Percentiles rank a stretch among this genome's conserved stretches.
Conservation (phyloP, 225 moss, liverwort and hornwort genomes). For the Climacium dendroides region DNA sequence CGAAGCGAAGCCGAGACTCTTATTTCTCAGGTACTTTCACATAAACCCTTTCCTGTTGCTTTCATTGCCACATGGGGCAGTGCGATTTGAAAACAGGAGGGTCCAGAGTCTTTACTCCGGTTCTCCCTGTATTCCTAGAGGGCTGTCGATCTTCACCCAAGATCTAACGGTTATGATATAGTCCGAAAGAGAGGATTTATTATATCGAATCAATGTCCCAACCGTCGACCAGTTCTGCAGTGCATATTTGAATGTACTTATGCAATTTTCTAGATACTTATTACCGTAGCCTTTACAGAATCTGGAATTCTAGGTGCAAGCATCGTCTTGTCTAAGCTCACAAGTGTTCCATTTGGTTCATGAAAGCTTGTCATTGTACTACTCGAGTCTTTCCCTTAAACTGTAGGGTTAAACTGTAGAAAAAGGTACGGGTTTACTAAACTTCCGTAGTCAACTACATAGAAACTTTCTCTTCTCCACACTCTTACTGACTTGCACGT, state of each 20-base stretch:
- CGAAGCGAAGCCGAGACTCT: slow-evolving; percentile 87
- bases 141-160: background rate
- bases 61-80: background rate
- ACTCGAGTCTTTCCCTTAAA: background rate
- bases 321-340: background rate
- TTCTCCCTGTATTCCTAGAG: background rate
- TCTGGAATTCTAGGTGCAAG: background rate
- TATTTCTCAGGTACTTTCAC: slow-evolving; percentile 58
- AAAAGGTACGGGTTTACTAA: background rate
- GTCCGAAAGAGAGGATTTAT: background rate
- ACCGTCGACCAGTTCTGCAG: background rate
- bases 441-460: background rate
- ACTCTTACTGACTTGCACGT: background rate
- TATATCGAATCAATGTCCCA: background rate
- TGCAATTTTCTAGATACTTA: background rate
- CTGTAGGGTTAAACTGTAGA: background rate
- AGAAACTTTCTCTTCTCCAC: background rate
- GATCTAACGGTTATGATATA: background rate
- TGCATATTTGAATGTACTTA: background rate
- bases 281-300: background rate
- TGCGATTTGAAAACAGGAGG: background rate
- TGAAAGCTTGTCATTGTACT: background rate
- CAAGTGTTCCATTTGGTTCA: background rate
- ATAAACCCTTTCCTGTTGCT: background rate
- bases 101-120: background rate